Base-by-base conservation (phyloP, 208 protist species). In the Blechomonas ayalai region DNA sequence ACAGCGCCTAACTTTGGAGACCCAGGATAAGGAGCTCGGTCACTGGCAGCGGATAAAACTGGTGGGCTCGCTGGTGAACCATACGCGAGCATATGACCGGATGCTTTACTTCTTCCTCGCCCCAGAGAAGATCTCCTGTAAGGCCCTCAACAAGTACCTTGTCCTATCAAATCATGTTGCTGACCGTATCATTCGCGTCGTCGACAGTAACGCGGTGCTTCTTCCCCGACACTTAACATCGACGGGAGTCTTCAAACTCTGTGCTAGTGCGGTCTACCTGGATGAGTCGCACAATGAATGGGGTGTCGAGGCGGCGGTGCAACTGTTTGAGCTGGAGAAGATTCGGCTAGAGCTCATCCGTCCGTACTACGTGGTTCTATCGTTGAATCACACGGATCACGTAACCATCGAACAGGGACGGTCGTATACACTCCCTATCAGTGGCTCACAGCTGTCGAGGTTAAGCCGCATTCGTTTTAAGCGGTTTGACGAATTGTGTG, bases 381-480 rank as follows among this genome's bases (percentile, higher is more conserved):
- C 67, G 12, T 38, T 88, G 16, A 88, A 88, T 45, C 51, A 62
- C 57, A 73, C 67, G 20, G 67, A 65, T 13, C 53, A 40, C 12
- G 61, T 83, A 2, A 70, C 52, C n/a, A 74, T 88, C 34, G 55
- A 81, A 57, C 79, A 88, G 25, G 79, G 79, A 6, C 64, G 79
- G 50, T 61, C 78, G 35, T 81, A 67, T 73, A 69, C 72, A 23
- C 56, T 88, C 46, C 70, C 74, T 13, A 66, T 88, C 20, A 55
- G 56, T 24, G 74, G 73, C 41, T 73, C 68, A 28, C 51, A 68
- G 51, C 50, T 88, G 38, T 72, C 70, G 24, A 80, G 77, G 48
- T 54, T 50, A 56, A 69, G 53, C 15, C 28, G 60, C 28, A 43
- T 87, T 13, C 78, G 78, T 39, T 73, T 87, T 27, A 41, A 61